Percentiles rank a stretch among this genome's conserved stretches.
phyloP scores from a whole-genome alignment of 2,329 filamentous ascomycete species.

The Clonostachys chloroleuca region DNA sequence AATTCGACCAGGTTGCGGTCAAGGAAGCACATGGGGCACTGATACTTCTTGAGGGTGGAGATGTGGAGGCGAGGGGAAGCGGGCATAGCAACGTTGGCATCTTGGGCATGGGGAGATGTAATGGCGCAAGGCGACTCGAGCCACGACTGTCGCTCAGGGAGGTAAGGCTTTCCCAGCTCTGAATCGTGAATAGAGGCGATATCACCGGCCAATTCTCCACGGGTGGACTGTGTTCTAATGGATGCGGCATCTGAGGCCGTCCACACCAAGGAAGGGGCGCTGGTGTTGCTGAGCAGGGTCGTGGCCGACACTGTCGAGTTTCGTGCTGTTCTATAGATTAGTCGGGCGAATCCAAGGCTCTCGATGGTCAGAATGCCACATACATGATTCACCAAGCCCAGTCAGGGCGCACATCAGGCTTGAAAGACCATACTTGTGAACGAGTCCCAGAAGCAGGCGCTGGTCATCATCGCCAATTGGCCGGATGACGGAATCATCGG shows the following conservation, averaged over 20 bases:
- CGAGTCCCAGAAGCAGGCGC: conserved; percentile 25
- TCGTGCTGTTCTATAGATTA: conserved; percentile 19
- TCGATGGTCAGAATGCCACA: conserved; percentile 7
- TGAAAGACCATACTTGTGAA: conserved; percentile 29
- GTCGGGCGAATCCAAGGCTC: neutral
- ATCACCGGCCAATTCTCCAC: conserved; percentile 24
- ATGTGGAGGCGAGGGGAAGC: conserved; percentile 28
- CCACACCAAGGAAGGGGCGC: conserved; percentile 33
- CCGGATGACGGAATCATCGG: conserved; percentile 25
- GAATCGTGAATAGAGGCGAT: conserved; percentile 25
- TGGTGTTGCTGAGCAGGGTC: conserved; percentile 32
- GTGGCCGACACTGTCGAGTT: conserved; percentile 30
- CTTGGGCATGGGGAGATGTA: conserved; percentile 22
- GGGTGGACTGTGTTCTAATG: conserved; percentile 30
- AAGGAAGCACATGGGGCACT: conserved; percentile 40
- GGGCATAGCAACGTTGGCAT: conserved; percentile 23
- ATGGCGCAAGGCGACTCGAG: conserved; percentile 30
- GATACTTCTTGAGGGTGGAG: conserved; percentile 33
- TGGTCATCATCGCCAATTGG: conserved; percentile 31
- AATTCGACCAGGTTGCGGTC: conserved; percentile 40
- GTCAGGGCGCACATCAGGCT: conserved; percentile 29
- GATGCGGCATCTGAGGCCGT: conserved; percentile 33
- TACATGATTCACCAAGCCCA: conserved; percentile 28
- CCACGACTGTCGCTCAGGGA: conserved; percentile 22
- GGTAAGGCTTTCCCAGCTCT: conserved; percentile 21